Conservation (phyloP, 2,329 filamentous ascomycete species). For the Trichoderma sp. region DNA sequence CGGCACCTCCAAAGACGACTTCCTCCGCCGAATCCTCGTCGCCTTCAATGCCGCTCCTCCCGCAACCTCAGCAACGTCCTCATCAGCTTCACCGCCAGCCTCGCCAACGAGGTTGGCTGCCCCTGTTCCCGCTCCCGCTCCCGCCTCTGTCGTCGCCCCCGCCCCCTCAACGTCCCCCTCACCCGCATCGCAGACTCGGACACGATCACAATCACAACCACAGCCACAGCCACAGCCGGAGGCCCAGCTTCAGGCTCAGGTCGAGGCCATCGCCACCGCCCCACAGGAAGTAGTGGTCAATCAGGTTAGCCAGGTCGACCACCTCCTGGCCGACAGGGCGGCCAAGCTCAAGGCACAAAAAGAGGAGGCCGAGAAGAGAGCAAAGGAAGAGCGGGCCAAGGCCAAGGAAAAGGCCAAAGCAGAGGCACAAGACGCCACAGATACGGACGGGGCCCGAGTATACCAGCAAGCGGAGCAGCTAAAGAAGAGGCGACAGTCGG, state of each 20-base stretch:
- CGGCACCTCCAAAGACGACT: slow-evolving; percentile 66
- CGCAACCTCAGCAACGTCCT: slow-evolving; percentile 25
- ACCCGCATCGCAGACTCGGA: not conserved
- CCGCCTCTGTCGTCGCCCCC: slow-evolving; percentile 27
- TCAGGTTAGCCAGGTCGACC: slow-evolving; percentile 30
- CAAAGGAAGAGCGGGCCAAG: slow-evolving; percentile 54
- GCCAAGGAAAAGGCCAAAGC: slow-evolving; percentile 51
- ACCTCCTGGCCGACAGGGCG: slow-evolving; percentile 55
- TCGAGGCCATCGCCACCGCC: not conserved
- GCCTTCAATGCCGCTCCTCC: slow-evolving; percentile 38
- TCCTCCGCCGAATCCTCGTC: slow-evolving; percentile 51
- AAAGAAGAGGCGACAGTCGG: slow-evolving; percentile 66
- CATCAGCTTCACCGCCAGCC: slow-evolving; percentile 23
- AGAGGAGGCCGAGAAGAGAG: slow-evolving; percentile 49
- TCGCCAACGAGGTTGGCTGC: slow-evolving; percentile 14
- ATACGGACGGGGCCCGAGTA: slow-evolving; percentile 40
- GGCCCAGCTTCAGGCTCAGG: not conserved
- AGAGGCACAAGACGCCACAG: slow-evolving; percentile 42
- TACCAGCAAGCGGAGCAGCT: slow-evolving; percentile 57
- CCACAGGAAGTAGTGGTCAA: too few species aligned
- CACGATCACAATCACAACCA: not conserved
- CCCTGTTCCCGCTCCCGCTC: slow-evolving; percentile 9
- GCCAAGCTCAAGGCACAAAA: slow-evolving; percentile 48
- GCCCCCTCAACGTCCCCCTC: slow-evolving; percentile 21
- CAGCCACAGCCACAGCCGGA: not conserved